Base-by-base conservation (phyloP, 2,329 filamentous ascomycete genomes). In the Coniochaeta hoffmannii region DNA sequence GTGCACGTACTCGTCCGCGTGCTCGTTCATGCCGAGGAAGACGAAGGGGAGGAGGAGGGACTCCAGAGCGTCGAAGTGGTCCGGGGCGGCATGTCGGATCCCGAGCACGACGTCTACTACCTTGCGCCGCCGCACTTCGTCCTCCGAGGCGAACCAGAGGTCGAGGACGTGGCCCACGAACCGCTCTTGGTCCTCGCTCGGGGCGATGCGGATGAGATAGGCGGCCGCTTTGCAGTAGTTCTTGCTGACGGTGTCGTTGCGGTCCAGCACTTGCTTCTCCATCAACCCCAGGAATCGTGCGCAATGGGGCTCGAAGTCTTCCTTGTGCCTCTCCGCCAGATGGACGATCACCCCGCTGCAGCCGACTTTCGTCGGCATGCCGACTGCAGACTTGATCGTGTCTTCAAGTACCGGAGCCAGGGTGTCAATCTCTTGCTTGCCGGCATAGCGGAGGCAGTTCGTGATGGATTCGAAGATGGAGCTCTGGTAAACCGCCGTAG, bases 381-480 rank as follows among this genome's bases (percentile, higher is more conserved):
- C 93, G 35, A 99, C 85, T 1, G 92, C 89, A 26, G 81, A 85
- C 67, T 93, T 94, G 71, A 97, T 90, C 0, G 88, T 86, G 30
- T 81, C 79, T 67, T 94, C 87, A 0, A 99, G 78, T 46, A 77
- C 82, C 2, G 86, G 84, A 34, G 86, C 84, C 10, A 97, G 77
- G 19, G 85, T 78, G 49, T 80, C 79, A 83, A 97, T 93, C n/a
- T 88, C 86, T 4, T 77, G 73, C 7, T 84, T 85, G 65, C 97
- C 90, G 1, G 95, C 78, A 53, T 89, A 85, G 57, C 96, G 90
- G 31, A 99, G 81, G 64, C 89, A 90, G 60, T 92, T 83, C 63
- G 96, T 90, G 55, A 97, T 90, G 1, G 91, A 91, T 68, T 97
- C 92, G 65, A 92, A 95, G 60, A 99, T 85, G 0, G 94, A 93